A percentile compares a stretch with the other conserved stretches of the same genome.
Conservation (phyloP, 2,329 filamentous ascomycete genomes). For the Aspergillus pseudoglaucus region DNA sequence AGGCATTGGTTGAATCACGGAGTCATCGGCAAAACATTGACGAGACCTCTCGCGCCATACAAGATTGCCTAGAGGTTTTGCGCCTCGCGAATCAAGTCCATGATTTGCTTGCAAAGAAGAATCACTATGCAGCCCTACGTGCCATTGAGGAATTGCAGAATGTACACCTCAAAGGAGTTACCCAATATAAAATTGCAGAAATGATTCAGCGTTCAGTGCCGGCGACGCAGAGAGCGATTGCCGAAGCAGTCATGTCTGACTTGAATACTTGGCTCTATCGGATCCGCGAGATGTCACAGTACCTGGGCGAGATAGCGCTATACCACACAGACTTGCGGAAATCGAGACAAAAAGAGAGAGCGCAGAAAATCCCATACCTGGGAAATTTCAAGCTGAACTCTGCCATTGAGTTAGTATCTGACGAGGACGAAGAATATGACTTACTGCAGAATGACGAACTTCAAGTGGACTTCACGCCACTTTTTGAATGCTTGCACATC, state of each 20-base stretch:
- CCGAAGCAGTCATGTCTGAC: slow-evolving; percentile 94
- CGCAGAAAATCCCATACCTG: slow-evolving; percentile 68
- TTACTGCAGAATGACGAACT: slow-evolving; percentile 92
- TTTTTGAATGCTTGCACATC: slow-evolving; percentile 94
- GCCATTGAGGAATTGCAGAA: slow-evolving; percentile 94
- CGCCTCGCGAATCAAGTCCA: slow-evolving; percentile 91
- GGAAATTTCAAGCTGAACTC: slow-evolving; percentile 88
- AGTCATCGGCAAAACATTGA: slow-evolving; percentile 92
- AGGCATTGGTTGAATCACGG: slow-evolving; percentile 84
- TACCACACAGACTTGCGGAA: slow-evolving; percentile 89
- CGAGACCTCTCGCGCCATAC: slow-evolving; percentile 79
- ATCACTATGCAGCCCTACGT: slow-evolving; percentile 89
- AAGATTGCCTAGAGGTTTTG: slow-evolving; percentile 85
- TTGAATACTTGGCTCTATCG: slow-evolving; percentile 94
- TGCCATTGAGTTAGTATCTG: slow-evolving; percentile 87
- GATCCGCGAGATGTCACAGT: slow-evolving; percentile 92
- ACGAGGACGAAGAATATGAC: slow-evolving; percentile 93
- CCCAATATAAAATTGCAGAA: slow-evolving; percentile 88
- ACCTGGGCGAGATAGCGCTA: slow-evolving; percentile 90
- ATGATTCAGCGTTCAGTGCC: slow-evolving; percentile 95
- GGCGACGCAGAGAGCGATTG: slow-evolving; percentile 83
- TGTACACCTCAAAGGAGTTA: slow-evolving; percentile 89
- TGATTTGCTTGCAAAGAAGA: slow-evolving; percentile 84
- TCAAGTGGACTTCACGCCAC: slow-evolving; percentile 85
- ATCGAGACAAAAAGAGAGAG: slow-evolving; percentile 72